A percentile compares a stretch with the other conserved stretches of the same genome.
Conservation (phyloP, 495 filamentous ascomycete species). For the Penicillium angulare region DNA sequence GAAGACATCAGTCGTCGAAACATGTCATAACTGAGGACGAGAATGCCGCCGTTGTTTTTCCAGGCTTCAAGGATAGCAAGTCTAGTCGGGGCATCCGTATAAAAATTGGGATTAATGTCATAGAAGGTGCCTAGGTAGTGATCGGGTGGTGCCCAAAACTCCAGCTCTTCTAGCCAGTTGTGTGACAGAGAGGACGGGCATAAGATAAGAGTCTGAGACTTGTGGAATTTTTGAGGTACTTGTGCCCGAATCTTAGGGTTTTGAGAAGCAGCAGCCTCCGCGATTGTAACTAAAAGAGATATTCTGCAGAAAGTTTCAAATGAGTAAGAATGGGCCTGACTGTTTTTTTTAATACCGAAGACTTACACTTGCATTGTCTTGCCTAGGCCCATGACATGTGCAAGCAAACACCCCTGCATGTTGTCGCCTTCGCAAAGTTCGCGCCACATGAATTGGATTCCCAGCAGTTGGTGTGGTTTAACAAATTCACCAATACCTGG, state of each 20-base stretch:
- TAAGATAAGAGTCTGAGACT: constrained; percentile 66
- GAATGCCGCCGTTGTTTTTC: constrained; percentile 64
- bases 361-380: constrained; percentile 85
- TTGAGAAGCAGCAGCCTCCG: constrained; percentile 58
- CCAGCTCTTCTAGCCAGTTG: constrained; percentile 81
- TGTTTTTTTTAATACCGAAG: neutral
- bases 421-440: constrained; percentile 62
- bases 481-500: constrained; percentile 45
- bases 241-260: constrained; percentile 58
- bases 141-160: constrained; percentile 59
- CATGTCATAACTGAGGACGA: constrained; percentile 71
- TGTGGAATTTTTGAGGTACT: constrained; percentile 60
- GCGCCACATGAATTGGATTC: constrained; percentile 88
- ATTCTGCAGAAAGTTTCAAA: constrained; percentile 44
- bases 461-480: constrained; percentile 62
- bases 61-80: constrained; percentile 51
- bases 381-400: constrained; percentile 91
- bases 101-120: neutral
- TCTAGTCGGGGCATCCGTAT: neutral
- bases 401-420: constrained; percentile 75
- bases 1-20: constrained; percentile 49
- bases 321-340: too few species aligned
- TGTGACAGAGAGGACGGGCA: constrained; percentile 73
- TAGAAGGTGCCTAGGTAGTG: constrained; percentile 47
- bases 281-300: constrained; percentile 72